These are phyloP conservation scores for Plasmodium blacklocki DNA, from an alignment of 169 alveolate species.

Conservation along the genomic window DNA sequence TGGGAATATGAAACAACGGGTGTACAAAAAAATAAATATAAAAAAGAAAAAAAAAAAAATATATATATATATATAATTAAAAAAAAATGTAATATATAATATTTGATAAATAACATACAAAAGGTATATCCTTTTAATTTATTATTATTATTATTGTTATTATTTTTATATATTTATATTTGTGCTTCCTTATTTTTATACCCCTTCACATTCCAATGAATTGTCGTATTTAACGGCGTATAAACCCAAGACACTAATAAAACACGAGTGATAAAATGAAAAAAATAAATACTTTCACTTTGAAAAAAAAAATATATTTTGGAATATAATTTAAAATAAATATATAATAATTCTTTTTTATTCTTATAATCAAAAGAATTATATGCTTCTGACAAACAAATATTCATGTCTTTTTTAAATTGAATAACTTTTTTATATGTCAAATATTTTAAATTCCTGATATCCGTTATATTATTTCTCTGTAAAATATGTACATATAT, in stretches of 20 bases:
- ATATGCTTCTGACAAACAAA: slow-evolving; percentile 62
- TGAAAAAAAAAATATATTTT: slow-evolving; percentile 64
- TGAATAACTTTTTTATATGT: slow-evolving; percentile 55
- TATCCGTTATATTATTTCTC: slow-evolving; percentile 66
- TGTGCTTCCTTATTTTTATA: too few species aligned
- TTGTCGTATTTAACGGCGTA: slow-evolving; percentile 28
- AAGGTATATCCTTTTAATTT: neutral
- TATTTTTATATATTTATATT: neutral
- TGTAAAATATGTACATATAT: neutral
- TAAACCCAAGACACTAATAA: slow-evolving; percentile 72
- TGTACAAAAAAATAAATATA: neutral
- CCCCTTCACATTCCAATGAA: neutral
- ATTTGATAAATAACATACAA: neutral
- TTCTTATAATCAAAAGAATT: slow-evolving; percentile 66
- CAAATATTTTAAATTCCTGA: slow-evolving; percentile 40
- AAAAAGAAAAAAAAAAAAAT: slow-evolving; percentile 23
- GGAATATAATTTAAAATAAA: slow-evolving; percentile 62
- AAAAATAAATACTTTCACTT: slow-evolving; percentile 56
- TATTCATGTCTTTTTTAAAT: slow-evolving; percentile 62
- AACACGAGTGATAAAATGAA: slow-evolving; percentile 67
- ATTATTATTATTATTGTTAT: neutral
- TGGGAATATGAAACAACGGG: neutral
- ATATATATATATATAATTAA: neutral
- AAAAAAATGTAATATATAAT: neutral
- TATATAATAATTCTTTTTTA: slow-evolving; percentile 61